Conservation (phyloP, 495 filamentous ascomycete species). For the Penicillium coprophilum region DNA sequence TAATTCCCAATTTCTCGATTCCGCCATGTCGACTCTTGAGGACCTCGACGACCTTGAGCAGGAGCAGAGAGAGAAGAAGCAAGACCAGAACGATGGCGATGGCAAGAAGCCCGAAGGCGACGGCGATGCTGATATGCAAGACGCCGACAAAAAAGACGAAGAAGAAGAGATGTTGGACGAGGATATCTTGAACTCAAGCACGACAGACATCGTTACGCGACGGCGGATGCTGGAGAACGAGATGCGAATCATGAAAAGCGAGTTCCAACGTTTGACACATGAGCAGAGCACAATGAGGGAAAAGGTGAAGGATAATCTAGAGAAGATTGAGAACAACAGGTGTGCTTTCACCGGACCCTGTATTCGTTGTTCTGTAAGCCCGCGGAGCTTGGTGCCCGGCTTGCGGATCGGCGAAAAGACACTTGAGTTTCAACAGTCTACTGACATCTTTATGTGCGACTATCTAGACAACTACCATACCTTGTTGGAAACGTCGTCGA, state of each 20-base stretch:
- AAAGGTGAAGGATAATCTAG: slow-evolving; percentile 97
- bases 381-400: slow-evolving; percentile 19
- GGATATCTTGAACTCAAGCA: slow-evolving; percentile 86
- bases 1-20: slow-evolving; percentile 12
- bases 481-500: slow-evolving; percentile 98
- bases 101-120: slow-evolving; percentile 59
- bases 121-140: slow-evolving; percentile 85
- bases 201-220: slow-evolving; percentile 86
- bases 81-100: slow-evolving; percentile 56
- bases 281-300: slow-evolving; percentile 94
- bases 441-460: slow-evolving; percentile 9
- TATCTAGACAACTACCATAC: slow-evolving; percentile 86
- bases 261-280: slow-evolving; percentile 88
- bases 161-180: slow-evolving; percentile 82
- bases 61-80: slow-evolving; percentile 74
- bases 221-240: slow-evolving; percentile 93
- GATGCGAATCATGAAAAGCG: slow-evolving; percentile 96
- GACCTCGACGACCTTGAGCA: slow-evolving; percentile 78
- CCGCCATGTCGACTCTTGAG: slow-evolving; percentile 79
- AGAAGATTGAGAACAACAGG: slow-evolving; percentile 99
- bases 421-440: slow-evolving; percentile 2
- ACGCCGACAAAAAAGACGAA: slow-evolving; percentile 67
- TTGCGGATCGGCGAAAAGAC: neutral
- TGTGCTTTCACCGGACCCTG: slow-evolving; percentile 34
- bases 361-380: slow-evolving; percentile 10